A percentile compares a stretch with the other conserved stretches of the same genome.
phyloP scores from a whole-genome alignment of 192 early-diverging fungal genomes.

The Entomortierella parvispora region DNA sequence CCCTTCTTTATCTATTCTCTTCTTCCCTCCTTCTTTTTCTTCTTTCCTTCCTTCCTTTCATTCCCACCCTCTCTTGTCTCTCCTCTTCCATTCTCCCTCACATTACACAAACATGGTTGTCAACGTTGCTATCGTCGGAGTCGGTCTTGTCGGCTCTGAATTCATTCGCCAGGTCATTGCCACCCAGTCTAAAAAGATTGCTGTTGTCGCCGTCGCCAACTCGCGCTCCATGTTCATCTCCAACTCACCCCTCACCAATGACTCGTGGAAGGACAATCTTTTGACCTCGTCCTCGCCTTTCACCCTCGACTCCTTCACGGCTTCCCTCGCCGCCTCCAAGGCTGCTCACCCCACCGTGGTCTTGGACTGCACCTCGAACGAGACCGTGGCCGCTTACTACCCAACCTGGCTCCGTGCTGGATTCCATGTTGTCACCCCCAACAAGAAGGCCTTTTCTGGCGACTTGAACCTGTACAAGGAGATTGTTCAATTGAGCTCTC shows the following conservation, averaged over 20 bases:
- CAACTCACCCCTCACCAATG: slow-evolving; percentile 54
- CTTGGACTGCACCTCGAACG: slow-evolving; percentile 93
- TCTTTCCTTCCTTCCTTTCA: not conserved
- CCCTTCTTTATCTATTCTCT: not conserved
- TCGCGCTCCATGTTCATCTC: slow-evolving; percentile 75
- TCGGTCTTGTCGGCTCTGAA: slow-evolving; percentile 94
- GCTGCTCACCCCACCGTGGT: slow-evolving; percentile 71
- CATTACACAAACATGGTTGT: slow-evolving; percentile 58
- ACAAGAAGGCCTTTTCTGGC: slow-evolving; percentile 97
- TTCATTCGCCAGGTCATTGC: slow-evolving; percentile 83
- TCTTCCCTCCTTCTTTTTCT: not conserved
- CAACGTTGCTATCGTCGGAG: slow-evolving; percentile 92
- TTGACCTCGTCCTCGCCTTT: slow-evolving; percentile 33
- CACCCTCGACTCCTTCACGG: slow-evolving; percentile 62
- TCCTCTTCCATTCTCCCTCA: slow-evolving; percentile 4
- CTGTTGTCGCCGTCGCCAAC: slow-evolving; percentile 84
- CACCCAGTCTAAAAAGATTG: slow-evolving; percentile 63
- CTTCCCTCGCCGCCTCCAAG: slow-evolving; percentile 57
- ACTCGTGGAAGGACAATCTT: slow-evolving; percentile 63
- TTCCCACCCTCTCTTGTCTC: not conserved
- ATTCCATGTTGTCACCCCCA: slow-evolving; percentile 93
- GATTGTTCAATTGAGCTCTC: slow-evolving; percentile 66
- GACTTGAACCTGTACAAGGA: slow-evolving; percentile 74
- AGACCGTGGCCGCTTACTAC: slow-evolving; percentile 81
- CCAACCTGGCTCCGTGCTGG: slow-evolving; percentile 84